A percentile compares a stretch with the other conserved stretches of the same genome.
Evolutionary conservation across 306 rosid genomes (phyloP).

Genomic region (Vicia sativa): DNA sequence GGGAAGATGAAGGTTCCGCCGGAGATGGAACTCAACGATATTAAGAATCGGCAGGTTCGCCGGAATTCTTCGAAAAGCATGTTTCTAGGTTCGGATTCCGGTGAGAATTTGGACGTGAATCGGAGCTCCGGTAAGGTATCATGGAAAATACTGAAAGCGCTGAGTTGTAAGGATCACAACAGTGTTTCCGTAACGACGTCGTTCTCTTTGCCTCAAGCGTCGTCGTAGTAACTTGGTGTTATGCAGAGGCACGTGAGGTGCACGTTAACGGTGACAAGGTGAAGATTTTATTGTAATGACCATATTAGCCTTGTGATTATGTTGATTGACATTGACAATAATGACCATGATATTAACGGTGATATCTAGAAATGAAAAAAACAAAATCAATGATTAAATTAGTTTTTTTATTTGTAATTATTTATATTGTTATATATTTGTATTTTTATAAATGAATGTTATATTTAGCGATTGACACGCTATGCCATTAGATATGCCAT

Average conservation of each 20-base stretch:
- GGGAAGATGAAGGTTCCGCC: conserved; percentile 69
- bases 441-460: no score
- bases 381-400: no score
- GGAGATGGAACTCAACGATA: conserved; percentile 85
- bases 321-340: neutral
- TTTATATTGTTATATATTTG: no score
- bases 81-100: conserved; percentile 38
- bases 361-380: neutral
- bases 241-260: conserved; percentile 33
- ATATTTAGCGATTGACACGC: no score
- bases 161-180: conserved; percentile 77
- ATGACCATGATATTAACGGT: neutral
- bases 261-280: neutral
- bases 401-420: no score
- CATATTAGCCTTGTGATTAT: conserved; percentile 7
- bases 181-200: conserved; percentile 76
- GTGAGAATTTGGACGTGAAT: conserved; percentile 39
- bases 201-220: conserved; percentile 48
- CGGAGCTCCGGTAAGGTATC: conserved; percentile 67
- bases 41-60: conserved; percentile 69
- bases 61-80: conserved; percentile 45
- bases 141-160: conserved; percentile 73
- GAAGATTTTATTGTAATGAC: neutral
- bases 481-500: no score
- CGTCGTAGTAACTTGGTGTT: neutral